Evolutionary conservation across 768 basidiomycete species (phyloP).

Genomic region (Calvatia gigantea): DNA sequence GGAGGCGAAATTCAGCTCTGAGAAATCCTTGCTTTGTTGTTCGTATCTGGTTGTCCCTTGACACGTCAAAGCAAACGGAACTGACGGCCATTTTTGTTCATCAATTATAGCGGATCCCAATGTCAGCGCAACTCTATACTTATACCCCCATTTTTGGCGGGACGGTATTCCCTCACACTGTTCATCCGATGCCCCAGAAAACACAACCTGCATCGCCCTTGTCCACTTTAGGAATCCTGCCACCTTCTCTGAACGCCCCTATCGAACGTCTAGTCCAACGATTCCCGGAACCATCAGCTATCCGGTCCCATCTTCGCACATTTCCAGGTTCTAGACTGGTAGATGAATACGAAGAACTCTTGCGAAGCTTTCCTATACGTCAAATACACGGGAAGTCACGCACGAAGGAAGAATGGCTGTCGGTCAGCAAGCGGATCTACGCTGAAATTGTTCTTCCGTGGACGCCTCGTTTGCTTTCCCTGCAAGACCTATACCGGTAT

Average conservation of each 20-base stretch:
- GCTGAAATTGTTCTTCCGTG: conserved; percentile 15
- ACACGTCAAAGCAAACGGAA: background rate
- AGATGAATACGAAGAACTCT: conserved; percentile 6
- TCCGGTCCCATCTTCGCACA: conserved; percentile 2
- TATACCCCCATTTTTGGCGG: conserved; percentile 3
- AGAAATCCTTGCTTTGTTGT: background rate
- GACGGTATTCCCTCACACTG: background rate
- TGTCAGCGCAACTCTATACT: conserved; percentile 4
- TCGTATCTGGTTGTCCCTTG: conserved; percentile 1
- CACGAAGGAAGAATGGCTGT: conserved; percentile 6
- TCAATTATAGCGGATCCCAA: background rate
- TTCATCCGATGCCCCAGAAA: conserved; percentile 2
- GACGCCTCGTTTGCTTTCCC: conserved; percentile 14
- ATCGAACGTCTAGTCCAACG: conserved; percentile 5
- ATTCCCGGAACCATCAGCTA: conserved; percentile 6
- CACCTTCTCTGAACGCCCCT: conserved; percentile 4
- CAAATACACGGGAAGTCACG: conserved; percentile 6
- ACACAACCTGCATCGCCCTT: background rate
- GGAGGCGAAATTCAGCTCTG: background rate
- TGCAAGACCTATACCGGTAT: conserved; percentile 10
- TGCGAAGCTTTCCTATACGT: background rate
- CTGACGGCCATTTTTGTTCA: conserved; percentile 5
- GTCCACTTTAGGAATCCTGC: background rate
- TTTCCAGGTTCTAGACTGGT: conserved; percentile 6
- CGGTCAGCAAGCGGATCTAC: conserved; percentile 6